phyloP scores from a whole-genome alignment of 768 basidiomycete genomes.

The Leccinum arenicola region DNA sequence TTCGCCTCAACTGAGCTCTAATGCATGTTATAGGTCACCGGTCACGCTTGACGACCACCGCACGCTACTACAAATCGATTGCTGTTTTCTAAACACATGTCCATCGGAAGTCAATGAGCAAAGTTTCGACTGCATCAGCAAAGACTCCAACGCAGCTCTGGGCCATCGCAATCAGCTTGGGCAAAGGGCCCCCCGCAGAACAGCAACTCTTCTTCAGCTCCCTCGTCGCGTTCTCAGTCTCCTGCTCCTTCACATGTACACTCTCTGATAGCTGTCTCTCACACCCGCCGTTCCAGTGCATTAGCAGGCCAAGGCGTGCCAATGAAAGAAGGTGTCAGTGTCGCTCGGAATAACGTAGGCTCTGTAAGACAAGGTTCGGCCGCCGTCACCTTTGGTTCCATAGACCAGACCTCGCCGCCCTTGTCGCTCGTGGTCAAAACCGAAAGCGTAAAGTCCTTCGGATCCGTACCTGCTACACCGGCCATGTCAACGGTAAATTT shows the following conservation, averaged over 20 bases:
- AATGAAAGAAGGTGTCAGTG: slow-evolving; percentile 77
- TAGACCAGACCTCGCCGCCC: slow-evolving; percentile 73
- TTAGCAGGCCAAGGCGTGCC: slow-evolving; percentile 65
- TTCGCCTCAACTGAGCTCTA: too few relatives aligned
- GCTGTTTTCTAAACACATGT: slow-evolving; percentile 48
- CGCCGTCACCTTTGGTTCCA: slow-evolving; percentile 84
- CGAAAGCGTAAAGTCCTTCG: slow-evolving; percentile 79
- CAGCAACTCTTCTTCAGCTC: slow-evolving; percentile 37
- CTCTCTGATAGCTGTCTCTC: slow-evolving; percentile 48
- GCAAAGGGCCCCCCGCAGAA: slow-evolving; percentile 80
- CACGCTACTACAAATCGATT: slow-evolving; percentile 53
- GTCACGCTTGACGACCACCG: slow-evolving; percentile 56
- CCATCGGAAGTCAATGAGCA: slow-evolving; percentile 77
- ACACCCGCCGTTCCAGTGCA: slow-evolving; percentile 81
- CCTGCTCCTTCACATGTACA: slow-evolving; percentile 56
- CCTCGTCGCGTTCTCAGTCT: slow-evolving; percentile 76
- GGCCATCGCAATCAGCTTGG: slow-evolving; percentile 82
- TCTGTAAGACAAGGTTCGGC: slow-evolving; percentile 67
- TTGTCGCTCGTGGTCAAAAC: slow-evolving; percentile 69
- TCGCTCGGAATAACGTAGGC: slow-evolving; percentile 60
- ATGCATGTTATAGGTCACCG: slow-evolving; percentile 19
- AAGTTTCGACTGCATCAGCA: slow-evolving; percentile 72
- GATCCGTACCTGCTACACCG: slow-evolving; percentile 65
- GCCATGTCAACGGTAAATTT: slow-evolving; percentile 63
- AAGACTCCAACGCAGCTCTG: slow-evolving; percentile 69